Evolutionary conservation across 306 rosid genomes (phyloP), one percentile per base, ranked within the genome.

Genomic region (Urtica urens): DNA sequence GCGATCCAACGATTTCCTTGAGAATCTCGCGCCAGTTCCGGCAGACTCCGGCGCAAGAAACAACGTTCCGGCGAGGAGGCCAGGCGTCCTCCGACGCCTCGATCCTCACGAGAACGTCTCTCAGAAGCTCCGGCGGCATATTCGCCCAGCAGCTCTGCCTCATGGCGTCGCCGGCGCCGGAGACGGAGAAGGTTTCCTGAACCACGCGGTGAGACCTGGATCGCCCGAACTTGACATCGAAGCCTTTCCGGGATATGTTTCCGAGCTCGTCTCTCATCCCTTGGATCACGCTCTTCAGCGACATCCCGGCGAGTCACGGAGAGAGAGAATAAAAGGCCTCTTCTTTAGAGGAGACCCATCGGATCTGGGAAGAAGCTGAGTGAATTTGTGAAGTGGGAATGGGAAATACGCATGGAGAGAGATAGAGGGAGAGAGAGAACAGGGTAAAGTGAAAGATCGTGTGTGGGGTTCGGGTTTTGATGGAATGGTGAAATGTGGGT

Each of bases 111-210:
- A 90, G 64, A 51, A 90, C 94, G 48, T 90, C 99, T 55, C 95
- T 76, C 66, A 85, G 47, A 51, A 90, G 82, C 92, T 90, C 99
- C 7, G 64, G 85, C 0, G 99, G 99, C 95, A 90, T 81, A 53
- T 75, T 68, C 47, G 87, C 94, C 99, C 99, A 90, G 58, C 87
- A 90, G 68, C 99, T 90, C 75, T 90, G 95, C 63, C 65, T 74
- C 85, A 85, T 77, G 6, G 79, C 86, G 64, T 79, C 80, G 25
- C 26, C 10, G 17, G 62, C 39, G 10, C 67, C 51, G 25, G 31
- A 10, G 18, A 63, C 38, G 7, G 67, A 62, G 57, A 63, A 33
- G 27, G 71, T 78, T 53, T 67, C 74, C 63, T 64, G 72, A 19
- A 55, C 83, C 38, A 74, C 92, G 30, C 87, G 76, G 42, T 78